Conservation (phyloP, 2,329 filamentous ascomycete genomes). For the Nemania bipapillata region DNA sequence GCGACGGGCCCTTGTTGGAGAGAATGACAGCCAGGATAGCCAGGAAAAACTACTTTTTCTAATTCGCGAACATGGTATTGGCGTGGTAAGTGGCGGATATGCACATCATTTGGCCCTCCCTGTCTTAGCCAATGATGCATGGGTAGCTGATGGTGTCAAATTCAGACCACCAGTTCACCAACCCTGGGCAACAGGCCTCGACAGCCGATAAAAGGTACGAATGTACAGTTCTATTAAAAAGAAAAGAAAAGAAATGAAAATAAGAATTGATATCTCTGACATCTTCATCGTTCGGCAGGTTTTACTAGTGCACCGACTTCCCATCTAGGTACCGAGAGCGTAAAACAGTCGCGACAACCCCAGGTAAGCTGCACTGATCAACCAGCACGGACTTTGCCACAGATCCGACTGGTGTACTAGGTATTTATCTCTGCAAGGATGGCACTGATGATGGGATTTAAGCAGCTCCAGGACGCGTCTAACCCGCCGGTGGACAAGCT, state of each 20-base stretch:
- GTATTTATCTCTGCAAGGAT: slow-evolving; percentile 40
- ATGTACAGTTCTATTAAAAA: neutral
- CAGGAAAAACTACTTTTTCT: slow-evolving; percentile 43
- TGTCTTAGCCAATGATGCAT: slow-evolving; percentile 26
- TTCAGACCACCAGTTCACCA: slow-evolving; percentile 41
- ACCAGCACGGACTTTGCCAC: slow-evolving; percentile 26
- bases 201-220: slow-evolving; percentile 29
- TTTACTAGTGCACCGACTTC: slow-evolving; percentile 5
- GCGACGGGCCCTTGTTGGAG: slow-evolving; percentile 36
- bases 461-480: slow-evolving; percentile 44
- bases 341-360: slow-evolving; percentile 3
- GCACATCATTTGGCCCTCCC: slow-evolving; percentile 26
- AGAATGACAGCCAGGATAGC: slow-evolving; percentile 49
- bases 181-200: slow-evolving; percentile 23
- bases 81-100: slow-evolving; percentile 45
- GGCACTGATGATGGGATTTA: slow-evolving; percentile 45
- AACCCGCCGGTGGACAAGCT: slow-evolving; percentile 32
- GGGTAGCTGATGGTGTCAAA: slow-evolving; percentile 28
- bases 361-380: slow-evolving; percentile 30
- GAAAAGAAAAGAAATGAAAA: too few species aligned
- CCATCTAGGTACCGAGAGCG: neutral
- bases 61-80: slow-evolving; percentile 45
- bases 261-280: slow-evolving; percentile 9
- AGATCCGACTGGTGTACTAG: slow-evolving; percentile 15
- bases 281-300: neutral